Evolutionary conservation across 768 basidiomycete genomes (phyloP), one percentile per base, ranked within the genome.

Genomic region (Naganishia kalamii): DNA sequence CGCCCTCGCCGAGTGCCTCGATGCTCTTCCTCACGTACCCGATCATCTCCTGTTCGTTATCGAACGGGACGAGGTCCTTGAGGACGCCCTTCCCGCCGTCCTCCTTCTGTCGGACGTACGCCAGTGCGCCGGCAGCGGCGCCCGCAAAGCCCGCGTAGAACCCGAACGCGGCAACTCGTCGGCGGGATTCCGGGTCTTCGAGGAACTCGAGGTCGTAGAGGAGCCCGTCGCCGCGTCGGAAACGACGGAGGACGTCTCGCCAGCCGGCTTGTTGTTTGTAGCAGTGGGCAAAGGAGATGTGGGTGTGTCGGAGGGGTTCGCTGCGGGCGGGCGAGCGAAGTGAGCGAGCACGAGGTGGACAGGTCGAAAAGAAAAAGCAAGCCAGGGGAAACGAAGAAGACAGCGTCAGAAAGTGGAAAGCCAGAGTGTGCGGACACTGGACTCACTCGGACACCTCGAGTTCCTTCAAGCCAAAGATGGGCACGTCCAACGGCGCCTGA

Each of bases 131-230:
- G 11, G 92, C 91, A 5, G 92, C 94, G 1, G 82, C 82, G 17
- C 96, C 96, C n/a, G 94, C 92, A 72, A 97, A 99, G 4, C 96
- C 96, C 13, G 96, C 96, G 77, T 98, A 90, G 81, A 88, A 99
- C 7, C 96, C 96, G 73, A 99, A 99, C 0, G 96, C 96, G 17
- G 96, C 94, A 37, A 99, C 92, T 48, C 96, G 88, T 30, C 94
- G 84, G 13, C 69, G 70, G 15, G 93, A 91, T 41, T 71, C 81
- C 1, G 82, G 84, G 74, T 98, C 91, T 68, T 85, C 88, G 68
- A 98, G 82, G 80, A 98, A 99, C 80, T 99, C 96, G 62, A 98
- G 82, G 77, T 98, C 96, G 79, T 97, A 97, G 25, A 98, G 81
- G 13, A 85, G 87, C 32, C 92, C 94, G 32, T 75, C 65, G 15